These are phyloP conservation scores for Alternaria gaisen DNA, from an alignment of 2,329 filamentous ascomycete genomes.

Conservation along the genomic window DNA sequence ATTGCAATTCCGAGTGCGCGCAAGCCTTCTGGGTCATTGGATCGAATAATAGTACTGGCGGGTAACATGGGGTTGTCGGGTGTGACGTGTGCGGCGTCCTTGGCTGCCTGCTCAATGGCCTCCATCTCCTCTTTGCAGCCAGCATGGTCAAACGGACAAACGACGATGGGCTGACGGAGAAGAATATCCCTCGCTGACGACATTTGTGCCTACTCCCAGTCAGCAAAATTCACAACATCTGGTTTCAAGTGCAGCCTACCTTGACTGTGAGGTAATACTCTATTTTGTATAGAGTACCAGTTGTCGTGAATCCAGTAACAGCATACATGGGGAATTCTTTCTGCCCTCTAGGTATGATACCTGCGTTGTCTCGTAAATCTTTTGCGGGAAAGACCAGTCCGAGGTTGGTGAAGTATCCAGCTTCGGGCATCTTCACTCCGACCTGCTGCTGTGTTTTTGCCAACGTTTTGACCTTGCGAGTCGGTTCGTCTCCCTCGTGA, in stretches of 20 bases:
- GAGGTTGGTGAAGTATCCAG: slow-evolving; percentile 91
- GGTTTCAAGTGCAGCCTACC: slow-evolving; percentile 60
- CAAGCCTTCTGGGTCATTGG: slow-evolving; percentile 73
- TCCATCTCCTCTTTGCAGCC: slow-evolving; percentile 99
- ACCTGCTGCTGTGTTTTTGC: slow-evolving; percentile 84
- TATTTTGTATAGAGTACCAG: slow-evolving; percentile 94
- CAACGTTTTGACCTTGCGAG: slow-evolving; percentile 86
- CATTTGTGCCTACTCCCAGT: slow-evolving; percentile 75
- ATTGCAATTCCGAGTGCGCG: slow-evolving; percentile 68
- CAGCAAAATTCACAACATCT: slow-evolving; percentile 8
- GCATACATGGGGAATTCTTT: slow-evolving; percentile 89
- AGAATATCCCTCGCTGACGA: slow-evolving; percentile 87
- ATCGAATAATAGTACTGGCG: slow-evolving; percentile 80
- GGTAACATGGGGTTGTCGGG: slow-evolving; percentile 94
- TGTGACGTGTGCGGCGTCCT: slow-evolving; percentile 87
- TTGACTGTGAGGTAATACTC: slow-evolving; percentile 96
- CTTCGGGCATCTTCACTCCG: slow-evolving; percentile 84
- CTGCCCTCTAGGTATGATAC: slow-evolving; percentile 84
- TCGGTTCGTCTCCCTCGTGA: slow-evolving; percentile 93
- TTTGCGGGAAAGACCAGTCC: slow-evolving; percentile 90
- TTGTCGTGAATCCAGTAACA: slow-evolving; percentile 90
- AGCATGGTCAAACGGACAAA: slow-evolving; percentile 93
- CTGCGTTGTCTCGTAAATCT: slow-evolving; percentile 85
- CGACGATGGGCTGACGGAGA: slow-evolving; percentile 90
- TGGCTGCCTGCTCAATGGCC: slow-evolving; percentile 93